phyloP scores from a whole-genome alignment of 1,284 basidiomycete genomes.

The Flammula alnicola region DNA sequence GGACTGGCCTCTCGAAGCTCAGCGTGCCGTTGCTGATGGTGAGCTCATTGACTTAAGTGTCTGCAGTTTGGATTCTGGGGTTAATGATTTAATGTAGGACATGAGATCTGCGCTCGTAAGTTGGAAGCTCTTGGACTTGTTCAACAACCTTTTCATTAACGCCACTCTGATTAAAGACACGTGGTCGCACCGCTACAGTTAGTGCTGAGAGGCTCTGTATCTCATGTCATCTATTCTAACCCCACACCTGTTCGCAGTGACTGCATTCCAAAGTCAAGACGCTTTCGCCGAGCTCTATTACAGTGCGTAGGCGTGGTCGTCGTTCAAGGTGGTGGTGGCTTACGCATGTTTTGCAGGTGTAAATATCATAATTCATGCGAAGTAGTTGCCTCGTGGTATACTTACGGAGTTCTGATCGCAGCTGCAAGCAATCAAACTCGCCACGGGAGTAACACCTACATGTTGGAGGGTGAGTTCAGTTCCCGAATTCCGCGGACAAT shows the following conservation, averaged over 20 bases:
- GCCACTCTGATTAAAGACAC: slow-evolving; percentile 43
- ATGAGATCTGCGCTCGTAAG: slow-evolving; percentile 64
- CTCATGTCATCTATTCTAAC: neutral
- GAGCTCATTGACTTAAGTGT: neutral
- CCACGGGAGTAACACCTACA: slow-evolving; percentile 69
- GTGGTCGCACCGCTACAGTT: slow-evolving; percentile 67
- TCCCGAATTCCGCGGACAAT: neutral
- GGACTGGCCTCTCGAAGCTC: slow-evolving; percentile 75
- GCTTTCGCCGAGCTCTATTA: slow-evolving; percentile 85
- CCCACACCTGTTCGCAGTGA: slow-evolving; percentile 47
- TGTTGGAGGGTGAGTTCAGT: slow-evolving; percentile 59
- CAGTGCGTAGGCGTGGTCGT: slow-evolving; percentile 42
- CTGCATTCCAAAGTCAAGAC: slow-evolving; percentile 70
- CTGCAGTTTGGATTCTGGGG: neutral
- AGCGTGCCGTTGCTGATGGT: slow-evolving; percentile 64
- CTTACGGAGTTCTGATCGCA: slow-evolving; percentile 19
- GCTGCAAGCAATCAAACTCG: slow-evolving; percentile 55
- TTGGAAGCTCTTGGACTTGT: slow-evolving; percentile 18
- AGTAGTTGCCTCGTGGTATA: neutral
- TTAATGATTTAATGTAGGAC: slow-evolving; percentile 39
- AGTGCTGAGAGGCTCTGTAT: slow-evolving; percentile 13
- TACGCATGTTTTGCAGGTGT: neutral
- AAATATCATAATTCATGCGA: neutral
- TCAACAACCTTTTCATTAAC: neutral
- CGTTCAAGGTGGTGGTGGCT: neutral